Evolutionary conservation across 2,329 filamentous ascomycete genomes (phyloP).

Genomic region (Talaromyces pinophilus): DNA sequence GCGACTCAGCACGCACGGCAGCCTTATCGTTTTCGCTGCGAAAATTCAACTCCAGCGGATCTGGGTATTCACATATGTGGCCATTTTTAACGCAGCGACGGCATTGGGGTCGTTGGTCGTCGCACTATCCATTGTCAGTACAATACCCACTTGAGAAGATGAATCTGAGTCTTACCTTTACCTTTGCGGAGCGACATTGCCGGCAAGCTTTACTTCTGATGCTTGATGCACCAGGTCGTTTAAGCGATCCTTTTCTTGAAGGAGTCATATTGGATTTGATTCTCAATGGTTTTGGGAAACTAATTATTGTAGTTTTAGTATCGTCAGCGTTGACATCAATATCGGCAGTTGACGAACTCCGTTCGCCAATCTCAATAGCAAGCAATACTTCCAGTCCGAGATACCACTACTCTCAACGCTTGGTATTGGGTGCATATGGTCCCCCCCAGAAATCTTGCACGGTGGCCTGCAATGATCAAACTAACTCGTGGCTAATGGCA

Average conservation of each 20-base stretch:
- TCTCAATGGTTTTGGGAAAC: background rate
- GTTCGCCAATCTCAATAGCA: background rate
- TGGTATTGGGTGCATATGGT: background rate
- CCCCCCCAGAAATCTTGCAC: background rate
- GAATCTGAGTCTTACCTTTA: background rate
- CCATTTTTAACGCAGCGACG: background rate
- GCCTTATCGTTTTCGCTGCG: conserved; percentile 10
- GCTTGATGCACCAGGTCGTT: background rate
- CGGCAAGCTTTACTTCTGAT: conserved; percentile 4
- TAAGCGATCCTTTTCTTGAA: background rate
- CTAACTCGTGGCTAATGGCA: background rate
- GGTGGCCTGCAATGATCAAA: background rate
- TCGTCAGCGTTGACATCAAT: background rate
- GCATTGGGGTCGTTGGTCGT: conserved; percentile 4
- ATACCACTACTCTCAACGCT: background rate
- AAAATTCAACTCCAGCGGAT: conserved; percentile 14
- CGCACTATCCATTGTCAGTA: background rate
- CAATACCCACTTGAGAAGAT: background rate
- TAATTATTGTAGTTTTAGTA: no score
- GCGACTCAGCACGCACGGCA: background rate
- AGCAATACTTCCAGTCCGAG: background rate
- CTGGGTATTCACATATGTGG: background rate
- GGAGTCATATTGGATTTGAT: background rate
- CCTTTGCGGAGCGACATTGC: conserved; percentile 1
- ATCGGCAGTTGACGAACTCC: background rate